Percentiles rank a stretch among this genome's conserved stretches.
Evolutionary conservation across 805 yeast genomes (phyloP).

Genomic region (Ogataea corticis): DNA sequence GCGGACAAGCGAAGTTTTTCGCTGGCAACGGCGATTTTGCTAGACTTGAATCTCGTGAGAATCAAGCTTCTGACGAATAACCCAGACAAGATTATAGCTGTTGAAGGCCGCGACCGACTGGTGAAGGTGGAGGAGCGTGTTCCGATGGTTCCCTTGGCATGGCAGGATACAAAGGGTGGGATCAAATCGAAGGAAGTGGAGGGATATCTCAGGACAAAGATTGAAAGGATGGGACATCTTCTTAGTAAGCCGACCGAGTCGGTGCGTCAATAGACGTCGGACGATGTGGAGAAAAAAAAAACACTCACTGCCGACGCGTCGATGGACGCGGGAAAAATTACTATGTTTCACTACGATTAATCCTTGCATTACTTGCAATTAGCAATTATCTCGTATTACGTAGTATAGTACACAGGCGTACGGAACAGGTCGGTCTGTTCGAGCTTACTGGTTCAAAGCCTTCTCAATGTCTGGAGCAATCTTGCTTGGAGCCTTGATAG

Average conservation of each 20-base stretch:
- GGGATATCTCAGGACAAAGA: constrained; percentile 89
- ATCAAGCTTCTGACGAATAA: constrained; percentile 87
- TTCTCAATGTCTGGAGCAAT: constrained; percentile 60
- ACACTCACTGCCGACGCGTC: background rate
- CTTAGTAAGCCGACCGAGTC: constrained; percentile 44
- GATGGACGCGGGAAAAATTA: no score
- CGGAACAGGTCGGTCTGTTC: no score
- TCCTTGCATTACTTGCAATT: no score
- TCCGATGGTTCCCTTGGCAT: constrained; percentile 96
- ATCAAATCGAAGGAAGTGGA: constrained; percentile 85
- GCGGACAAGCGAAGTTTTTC: constrained; percentile 97
- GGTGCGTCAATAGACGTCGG: background rate
- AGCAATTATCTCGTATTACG: no score
- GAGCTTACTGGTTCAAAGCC: constrained; percentile 39
- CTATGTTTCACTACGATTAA: no score
- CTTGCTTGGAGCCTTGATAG: constrained; percentile 65
- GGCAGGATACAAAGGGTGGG: constrained; percentile 66
- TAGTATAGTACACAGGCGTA: no score
- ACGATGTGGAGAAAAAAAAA: background rate
- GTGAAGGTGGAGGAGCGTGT: constrained; percentile 84
- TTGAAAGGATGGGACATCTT: constrained; percentile 96
- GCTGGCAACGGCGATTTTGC: constrained; percentile 87
- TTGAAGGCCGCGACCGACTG: constrained; percentile 78
- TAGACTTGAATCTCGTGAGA: constrained; percentile 74
- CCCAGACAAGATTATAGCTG: constrained; percentile 94